Evolutionary conservation across 2,329 filamentous ascomycete genomes (phyloP).

Genomic region (Stachybotrys chartarum): DNA sequence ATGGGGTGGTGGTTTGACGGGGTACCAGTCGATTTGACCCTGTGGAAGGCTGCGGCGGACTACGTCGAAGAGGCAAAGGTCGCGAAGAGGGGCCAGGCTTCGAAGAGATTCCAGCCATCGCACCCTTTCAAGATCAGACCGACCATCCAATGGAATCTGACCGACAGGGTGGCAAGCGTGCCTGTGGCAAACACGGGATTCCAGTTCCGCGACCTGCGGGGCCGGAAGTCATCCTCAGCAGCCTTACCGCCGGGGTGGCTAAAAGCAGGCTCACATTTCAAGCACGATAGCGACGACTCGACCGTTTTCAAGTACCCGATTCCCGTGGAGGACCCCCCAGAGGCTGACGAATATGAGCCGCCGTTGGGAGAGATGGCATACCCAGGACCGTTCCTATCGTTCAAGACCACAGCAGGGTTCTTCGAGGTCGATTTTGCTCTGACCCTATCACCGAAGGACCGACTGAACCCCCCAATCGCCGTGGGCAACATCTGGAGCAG

Average conservation of each 20-base stretch:
- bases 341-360: constrained; percentile 20
- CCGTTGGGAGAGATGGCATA: constrained; percentile 20
- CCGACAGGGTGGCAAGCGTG: constrained; percentile 26
- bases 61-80: constrained; percentile 31
- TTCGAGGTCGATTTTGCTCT: constrained; percentile 33
- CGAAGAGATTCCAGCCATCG: constrained; percentile 26
- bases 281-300: constrained; percentile 30
- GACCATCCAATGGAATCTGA: constrained; percentile 30
- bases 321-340: constrained; percentile 26
- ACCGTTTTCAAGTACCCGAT: constrained; percentile 35
- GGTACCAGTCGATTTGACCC: constrained; percentile 30
- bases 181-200: constrained; percentile 29
- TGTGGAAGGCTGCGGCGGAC: constrained; percentile 36
- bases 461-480: constrained; percentile 30
- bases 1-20: constrained; percentile 41
- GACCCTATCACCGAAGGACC: constrained; percentile 25
- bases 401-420: constrained; percentile 29
- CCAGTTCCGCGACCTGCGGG: constrained; percentile 29
- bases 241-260: constrained; percentile 32
- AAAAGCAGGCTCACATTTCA: constrained; percentile 26
- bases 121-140: constrained; percentile 31
- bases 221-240: constrained; percentile 19
- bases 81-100: constrained; percentile 20
- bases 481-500: constrained; percentile 34
- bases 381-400: constrained; percentile 31